A percentile compares a stretch with the other conserved stretches of the same genome.
phyloP scores from a whole-genome alignment of 2,329 filamentous ascomycete genomes.

The Colletotrichum sp. region DNA sequence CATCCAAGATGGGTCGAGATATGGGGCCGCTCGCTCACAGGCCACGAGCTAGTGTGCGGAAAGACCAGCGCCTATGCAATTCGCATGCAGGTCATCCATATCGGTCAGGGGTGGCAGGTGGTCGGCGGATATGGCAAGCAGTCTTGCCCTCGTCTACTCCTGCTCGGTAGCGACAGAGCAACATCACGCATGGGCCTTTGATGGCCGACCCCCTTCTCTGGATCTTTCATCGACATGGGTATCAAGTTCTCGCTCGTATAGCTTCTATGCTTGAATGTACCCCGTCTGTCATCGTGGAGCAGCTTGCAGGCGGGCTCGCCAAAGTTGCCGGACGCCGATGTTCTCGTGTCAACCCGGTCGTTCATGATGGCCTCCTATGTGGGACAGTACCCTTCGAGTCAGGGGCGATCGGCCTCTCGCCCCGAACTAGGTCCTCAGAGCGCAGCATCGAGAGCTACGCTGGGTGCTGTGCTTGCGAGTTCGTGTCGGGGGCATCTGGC shows the following conservation, averaged over 20 bases:
- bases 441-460: background rate
- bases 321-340: background rate
- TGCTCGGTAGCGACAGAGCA: background rate
- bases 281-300: background rate
- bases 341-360: background rate
- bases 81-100: background rate
- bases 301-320: background rate
- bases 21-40: background rate
- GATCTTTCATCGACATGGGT: background rate
- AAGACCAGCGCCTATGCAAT: background rate
- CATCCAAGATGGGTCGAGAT: background rate
- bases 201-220: background rate
- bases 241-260: background rate
- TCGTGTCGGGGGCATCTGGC: background rate
- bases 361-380: background rate
- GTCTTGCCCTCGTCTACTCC: background rate
- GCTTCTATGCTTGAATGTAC: background rate
- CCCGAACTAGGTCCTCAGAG: background rate
- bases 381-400: background rate
- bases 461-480: background rate
- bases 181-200: background rate
- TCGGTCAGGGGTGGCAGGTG: background rate
- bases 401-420: constrained; percentile 3
- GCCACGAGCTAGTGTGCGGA: background rate
- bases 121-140: background rate